A percentile compares a stretch with the other conserved stretches of the same genome.
These are phyloP conservation scores for Actinomucor elegans DNA, from an alignment of 371 early-diverging fungal genomes.

Conservation along the genomic window DNA sequence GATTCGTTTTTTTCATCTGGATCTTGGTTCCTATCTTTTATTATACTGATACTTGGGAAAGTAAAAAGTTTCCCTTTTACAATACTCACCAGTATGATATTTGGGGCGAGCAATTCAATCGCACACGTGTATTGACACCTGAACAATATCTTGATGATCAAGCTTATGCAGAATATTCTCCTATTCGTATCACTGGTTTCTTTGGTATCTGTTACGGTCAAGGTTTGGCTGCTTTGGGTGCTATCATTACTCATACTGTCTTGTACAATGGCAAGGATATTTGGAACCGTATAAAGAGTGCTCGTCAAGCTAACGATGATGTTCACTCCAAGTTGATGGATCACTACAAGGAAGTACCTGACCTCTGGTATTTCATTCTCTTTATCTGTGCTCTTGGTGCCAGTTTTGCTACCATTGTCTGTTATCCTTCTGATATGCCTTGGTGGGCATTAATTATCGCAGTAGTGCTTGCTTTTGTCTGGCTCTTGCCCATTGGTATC, in stretches of 20 bases:
- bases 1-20: constrained; percentile 68
- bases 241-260: constrained; percentile 66
- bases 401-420: constrained; percentile 45
- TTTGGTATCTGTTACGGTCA: constrained; percentile 76
- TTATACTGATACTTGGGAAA: constrained; percentile 63
- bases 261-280: constrained; percentile 68
- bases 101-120: constrained; percentile 49
- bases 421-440: constrained; percentile 52
- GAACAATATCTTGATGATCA: constrained; percentile 59
- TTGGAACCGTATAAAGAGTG: constrained; percentile 48
- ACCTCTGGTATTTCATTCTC: constrained; percentile 60
- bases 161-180: constrained; percentile 64
- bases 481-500: constrained; percentile 73
- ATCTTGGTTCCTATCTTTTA: constrained; percentile 68
- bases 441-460: constrained; percentile 71
- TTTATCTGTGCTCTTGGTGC: constrained; percentile 42
- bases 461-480: constrained; percentile 58
- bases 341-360: constrained; percentile 61
- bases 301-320: constrained; percentile 54
- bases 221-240: constrained; percentile 63
- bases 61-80: constrained; percentile 61
- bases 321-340: constrained; percentile 60
- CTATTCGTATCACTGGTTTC: constrained; percentile 73
- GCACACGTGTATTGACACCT: constrained; percentile 53
- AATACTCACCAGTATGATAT: constrained; percentile 58